Evolutionary conservation across 192 early-diverging fungal genomes (phyloP), one percentile per base, ranked within the genome.

Genomic region (Cetraspora pellucida): DNA sequence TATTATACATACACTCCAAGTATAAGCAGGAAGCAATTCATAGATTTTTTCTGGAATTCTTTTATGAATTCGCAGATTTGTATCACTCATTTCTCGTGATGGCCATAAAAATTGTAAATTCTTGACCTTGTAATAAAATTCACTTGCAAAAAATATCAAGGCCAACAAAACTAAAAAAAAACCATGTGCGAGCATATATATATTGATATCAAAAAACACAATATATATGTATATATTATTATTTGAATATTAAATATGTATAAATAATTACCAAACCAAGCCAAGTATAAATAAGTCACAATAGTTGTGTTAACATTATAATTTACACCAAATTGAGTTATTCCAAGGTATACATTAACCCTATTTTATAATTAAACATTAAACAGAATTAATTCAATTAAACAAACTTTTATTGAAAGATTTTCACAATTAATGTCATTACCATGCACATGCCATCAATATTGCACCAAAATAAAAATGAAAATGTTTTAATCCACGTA

Each of bases 381-480:
- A 61, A 61, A 61, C 16, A 3, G 17, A 28, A 1, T 11, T 28
- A 23, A n/a, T n/a, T n/a, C n/a, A 13, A 61, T 28, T 25, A 59
- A 27, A 60, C 13, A 16, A 30, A 13, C 25, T 25, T 60, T 60
- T 14, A 3, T 25, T 8, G 16, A 61, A 61, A 17, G 25, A 3
- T 28, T 28, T 27, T 16, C 27, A 28, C 59, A 61, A 17, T 7
- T 61, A 11, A n/a, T 13, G 27, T 4, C 30, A 61, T 25, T 76
- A 77, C 75, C 59, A 63, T 21, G 75, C 44, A 63, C 67, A 49
- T 11, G 66, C 2, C 47, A 77, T 23, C 23, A 77, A n/a, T 25
- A 4, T 10, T 8, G 61, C 21, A 16, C 75, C 75, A 10, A 77
- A 49, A 46, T 66, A 66, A 61, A 50, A 37, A 31, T 77, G 75